Evolutionary conservation across 768 basidiomycete species (phyloP), one percentile per base, ranked within the genome.

Genomic region (Termitomyces sp.): DNA sequence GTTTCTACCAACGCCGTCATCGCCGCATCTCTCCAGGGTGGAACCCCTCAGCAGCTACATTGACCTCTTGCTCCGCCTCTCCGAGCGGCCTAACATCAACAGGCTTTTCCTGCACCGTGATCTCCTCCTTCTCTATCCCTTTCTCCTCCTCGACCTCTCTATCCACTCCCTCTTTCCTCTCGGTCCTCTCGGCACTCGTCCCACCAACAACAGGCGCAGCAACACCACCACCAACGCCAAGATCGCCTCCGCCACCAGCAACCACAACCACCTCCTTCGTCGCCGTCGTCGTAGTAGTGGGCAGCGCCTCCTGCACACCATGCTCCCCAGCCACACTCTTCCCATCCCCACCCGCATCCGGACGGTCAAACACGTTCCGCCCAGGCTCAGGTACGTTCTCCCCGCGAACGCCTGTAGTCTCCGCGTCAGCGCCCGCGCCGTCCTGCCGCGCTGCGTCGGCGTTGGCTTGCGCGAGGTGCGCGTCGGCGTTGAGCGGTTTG

Each of bases 311-410:
- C 39, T 22, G 41, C 16, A 31, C 24, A 5, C 26, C 39, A 37
- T 34, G n/a, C 12, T 56, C 54, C 26, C 46, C 52, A 4, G 44
- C 34, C 44, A 36, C 49, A 62, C 85, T 87, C 71, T 80, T 81
- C 48, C 75, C 66, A 6, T 52, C 42, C 36, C n/a, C 75, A 18
- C 69, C 72, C 1, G 72, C 75, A 34, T 77, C 72, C 31, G 31
- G 53, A 33, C 76, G 79, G 0, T 77, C 87, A 64, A 93, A 93
- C 57, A 92, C 77, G 66, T 93, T 85, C 16, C 72, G 77, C 0
- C 92, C 91, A 0, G 92, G 91, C 63, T 90, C 90, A 0, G 87
- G 73, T 55, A 82, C 80, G 12, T 80, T 82, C 22, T 76, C 71
- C 13, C 77, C 73, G 68, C 15, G 82, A 73, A 55, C 69, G 64